Conservation (phyloP, 371 early-diverging fungal species). For the Homolaphlyctis polyrhiza region DNA sequence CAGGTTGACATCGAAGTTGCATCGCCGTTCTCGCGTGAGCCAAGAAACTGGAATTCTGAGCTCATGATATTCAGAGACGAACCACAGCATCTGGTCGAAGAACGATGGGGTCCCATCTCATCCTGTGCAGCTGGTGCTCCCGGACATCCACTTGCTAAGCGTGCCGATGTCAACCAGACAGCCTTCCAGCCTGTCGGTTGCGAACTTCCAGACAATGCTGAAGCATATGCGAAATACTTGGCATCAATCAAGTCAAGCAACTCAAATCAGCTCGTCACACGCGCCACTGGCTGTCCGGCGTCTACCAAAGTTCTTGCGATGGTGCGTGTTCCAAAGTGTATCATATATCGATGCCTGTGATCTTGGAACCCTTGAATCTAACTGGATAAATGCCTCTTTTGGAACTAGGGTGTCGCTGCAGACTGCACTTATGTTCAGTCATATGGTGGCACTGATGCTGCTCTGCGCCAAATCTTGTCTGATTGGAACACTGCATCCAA, state of each 20-base stretch:
- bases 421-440: constrained; percentile 37
- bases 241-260: constrained; percentile 3
- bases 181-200: neutral
- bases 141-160: neutral
- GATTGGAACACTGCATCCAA: constrained; percentile 51
- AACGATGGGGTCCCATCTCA: constrained; percentile 2
- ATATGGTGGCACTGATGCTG: constrained; percentile 25
- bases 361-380: too few species aligned
- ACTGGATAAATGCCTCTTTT: too few species aligned
- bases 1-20: constrained; percentile 19
- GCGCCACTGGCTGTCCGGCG: constrained; percentile 23
- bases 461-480: constrained; percentile 27
- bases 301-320: constrained; percentile 23
- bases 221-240: neutral
- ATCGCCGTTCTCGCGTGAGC: constrained; percentile 12
- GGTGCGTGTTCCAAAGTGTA: neutral
- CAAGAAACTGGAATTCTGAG: constrained; percentile 13
- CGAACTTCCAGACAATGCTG: constrained; percentile 2
- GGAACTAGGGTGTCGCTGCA: constrained; percentile 27
- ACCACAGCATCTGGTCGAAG: constrained; percentile 1
- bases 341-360: too few species aligned
- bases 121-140: constrained; percentile 2
- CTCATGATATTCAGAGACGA: constrained; percentile 22
- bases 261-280: constrained; percentile 3
- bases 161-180: neutral